These are phyloP conservation scores for Phytophthora macrochlamydospora DNA, from an alignment of 352 stramenopile species.

Conservation along the genomic window DNA sequence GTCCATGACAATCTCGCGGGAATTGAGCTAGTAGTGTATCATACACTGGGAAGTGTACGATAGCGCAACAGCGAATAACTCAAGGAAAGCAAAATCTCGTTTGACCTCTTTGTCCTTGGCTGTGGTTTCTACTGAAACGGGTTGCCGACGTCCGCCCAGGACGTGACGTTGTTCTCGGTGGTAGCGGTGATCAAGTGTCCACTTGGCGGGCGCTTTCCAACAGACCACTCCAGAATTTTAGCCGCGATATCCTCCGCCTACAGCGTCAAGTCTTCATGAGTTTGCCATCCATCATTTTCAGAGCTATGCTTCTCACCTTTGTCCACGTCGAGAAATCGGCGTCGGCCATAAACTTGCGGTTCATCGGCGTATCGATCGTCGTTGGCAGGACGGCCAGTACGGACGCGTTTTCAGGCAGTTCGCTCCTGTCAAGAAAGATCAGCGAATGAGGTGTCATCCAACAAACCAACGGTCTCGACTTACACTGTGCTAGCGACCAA, in stretches of 20 bases:
- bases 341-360: constrained; percentile 87
- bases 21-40: no score
- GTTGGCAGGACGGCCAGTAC: constrained; percentile 73
- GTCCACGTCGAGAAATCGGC: constrained; percentile 88
- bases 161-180: constrained; percentile 61
- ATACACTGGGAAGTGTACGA: no score
- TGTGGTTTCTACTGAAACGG: constrained; percentile 58
- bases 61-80: no score
- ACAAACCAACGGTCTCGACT: constrained; percentile 8
- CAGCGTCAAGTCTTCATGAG: not conserved
- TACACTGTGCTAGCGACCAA: constrained; percentile 85
- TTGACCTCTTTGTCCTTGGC: not conserved
- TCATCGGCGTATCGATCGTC: constrained; percentile 90
- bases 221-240: constrained; percentile 79
- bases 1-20: not conserved
- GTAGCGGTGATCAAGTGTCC: constrained; percentile 76
- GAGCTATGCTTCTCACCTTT: constrained; percentile 39
- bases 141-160: constrained; percentile 73
- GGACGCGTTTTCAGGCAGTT: constrained; percentile 56
- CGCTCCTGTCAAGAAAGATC: constrained; percentile 35
- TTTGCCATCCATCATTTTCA: not conserved
- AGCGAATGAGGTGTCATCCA: not conserved
- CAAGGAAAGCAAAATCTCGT: no score
- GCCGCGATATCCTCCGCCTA: constrained; percentile 72
- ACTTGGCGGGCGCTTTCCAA: constrained; percentile 49